A percentile compares a stretch with the other conserved stretches of the same genome.
phyloP scores from a whole-genome alignment of 768 basidiomycete genomes.

The Tulasnella calospora region DNA sequence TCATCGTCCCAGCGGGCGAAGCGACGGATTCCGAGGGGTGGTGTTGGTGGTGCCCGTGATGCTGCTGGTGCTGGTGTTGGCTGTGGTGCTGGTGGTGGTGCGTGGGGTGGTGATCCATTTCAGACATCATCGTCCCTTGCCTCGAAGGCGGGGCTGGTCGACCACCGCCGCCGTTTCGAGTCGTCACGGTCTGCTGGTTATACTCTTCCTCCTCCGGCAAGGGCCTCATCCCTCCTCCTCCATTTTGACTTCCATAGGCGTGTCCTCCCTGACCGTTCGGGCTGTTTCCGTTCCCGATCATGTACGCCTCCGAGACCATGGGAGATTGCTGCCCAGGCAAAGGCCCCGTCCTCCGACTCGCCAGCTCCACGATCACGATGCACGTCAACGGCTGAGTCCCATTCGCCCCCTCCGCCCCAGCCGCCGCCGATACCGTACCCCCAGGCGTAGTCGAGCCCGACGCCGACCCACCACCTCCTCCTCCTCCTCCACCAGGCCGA shows the following conservation, averaged over 20 bases:
- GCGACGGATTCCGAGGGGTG: background rate
- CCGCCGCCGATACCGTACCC: too few species aligned
- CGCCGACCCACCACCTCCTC: background rate
- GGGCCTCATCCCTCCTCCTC: background rate
- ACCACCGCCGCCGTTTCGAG: background rate
- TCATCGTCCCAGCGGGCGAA: background rate
- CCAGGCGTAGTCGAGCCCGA: background rate
- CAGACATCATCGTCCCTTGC: background rate
- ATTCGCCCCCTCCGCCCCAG: too few species aligned
- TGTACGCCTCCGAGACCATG: background rate
- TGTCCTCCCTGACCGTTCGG: background rate
- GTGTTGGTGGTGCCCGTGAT: background rate
- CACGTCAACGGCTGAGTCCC: conserved; percentile 87
- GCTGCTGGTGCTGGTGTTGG: background rate
- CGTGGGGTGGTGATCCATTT: background rate
- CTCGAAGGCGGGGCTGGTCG: background rate
- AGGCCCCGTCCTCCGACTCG: conserved; percentile 55
- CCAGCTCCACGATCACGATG: conserved; percentile 88
- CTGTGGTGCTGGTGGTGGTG: background rate
- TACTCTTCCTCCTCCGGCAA: conserved; percentile 40
- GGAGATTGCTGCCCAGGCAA: conserved; percentile 5
- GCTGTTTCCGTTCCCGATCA: background rate
- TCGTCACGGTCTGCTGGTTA: background rate
- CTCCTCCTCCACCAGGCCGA: conserved; percentile 23
- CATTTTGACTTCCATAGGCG: background rate